A percentile compares a stretch with the other conserved stretches of the same genome.
Evolutionary conservation across 768 basidiomycete species (phyloP).

Genomic region (Phylloporus sp.): DNA sequence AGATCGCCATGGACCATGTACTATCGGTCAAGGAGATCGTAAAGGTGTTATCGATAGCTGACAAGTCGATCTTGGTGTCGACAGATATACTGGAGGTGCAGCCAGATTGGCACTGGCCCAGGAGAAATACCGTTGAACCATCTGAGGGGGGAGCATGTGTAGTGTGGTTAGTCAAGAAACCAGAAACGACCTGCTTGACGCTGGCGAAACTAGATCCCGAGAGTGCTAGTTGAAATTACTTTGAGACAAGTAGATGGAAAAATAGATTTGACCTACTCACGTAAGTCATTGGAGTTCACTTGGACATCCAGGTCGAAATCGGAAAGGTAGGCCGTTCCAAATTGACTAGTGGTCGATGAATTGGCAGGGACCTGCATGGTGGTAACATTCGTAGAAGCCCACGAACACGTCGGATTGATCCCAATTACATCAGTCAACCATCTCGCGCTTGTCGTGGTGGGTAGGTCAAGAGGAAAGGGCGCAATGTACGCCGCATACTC

Average conservation of each 20-base stretch:
- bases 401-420: conserved; percentile 25
- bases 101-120: conserved; percentile 20
- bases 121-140: conserved; percentile 21
- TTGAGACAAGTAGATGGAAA: not conserved
- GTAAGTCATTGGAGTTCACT: not conserved
- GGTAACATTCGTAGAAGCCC: conserved; percentile 26
- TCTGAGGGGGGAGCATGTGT: conserved; percentile 14
- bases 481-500: conserved; percentile 17
- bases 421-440: conserved; percentile 28
- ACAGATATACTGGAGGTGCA: not conserved
- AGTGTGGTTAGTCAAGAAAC: conserved; percentile 17
- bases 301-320: conserved; percentile 18
- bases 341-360: not conserved
- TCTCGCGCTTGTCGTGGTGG: conserved; percentile 18
- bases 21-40: conserved; percentile 11
- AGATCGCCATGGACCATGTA: conserved; percentile 20
- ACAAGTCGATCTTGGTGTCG: conserved; percentile 12
- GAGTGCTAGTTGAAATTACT: no score
- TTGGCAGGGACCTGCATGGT: conserved; percentile 13
- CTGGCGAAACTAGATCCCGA: not conserved
- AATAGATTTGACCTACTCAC: conserved; percentile 7
- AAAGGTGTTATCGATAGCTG: conserved; percentile 9
- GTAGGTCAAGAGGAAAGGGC: conserved; percentile 17
- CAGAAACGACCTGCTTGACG: conserved; percentile 9
- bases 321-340: conserved; percentile 14